Evolutionary conservation across 352 stramenopile species (phyloP).

Genomic region (Saprolegnia diclina): DNA sequence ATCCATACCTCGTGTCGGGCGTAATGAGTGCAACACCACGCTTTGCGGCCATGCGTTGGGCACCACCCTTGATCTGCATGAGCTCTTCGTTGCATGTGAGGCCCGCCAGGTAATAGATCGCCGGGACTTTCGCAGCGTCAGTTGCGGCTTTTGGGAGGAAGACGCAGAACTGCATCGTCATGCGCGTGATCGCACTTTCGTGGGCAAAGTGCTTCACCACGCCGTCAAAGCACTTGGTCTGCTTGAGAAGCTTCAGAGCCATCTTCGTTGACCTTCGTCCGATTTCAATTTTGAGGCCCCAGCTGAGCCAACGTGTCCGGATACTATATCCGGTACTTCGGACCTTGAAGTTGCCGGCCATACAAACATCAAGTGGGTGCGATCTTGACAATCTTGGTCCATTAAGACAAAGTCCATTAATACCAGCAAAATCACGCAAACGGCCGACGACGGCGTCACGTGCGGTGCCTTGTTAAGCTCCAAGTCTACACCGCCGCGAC

Average conservation of each 20-base stretch:
- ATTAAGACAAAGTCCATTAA: too few species aligned
- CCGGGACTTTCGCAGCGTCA: constrained; percentile 64
- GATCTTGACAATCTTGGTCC: too few species aligned
- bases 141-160: constrained; percentile 71
- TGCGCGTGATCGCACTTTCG: constrained; percentile 69
- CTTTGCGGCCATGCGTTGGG: constrained; percentile 83
- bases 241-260: constrained; percentile 55
- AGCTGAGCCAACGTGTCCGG: too few species aligned
- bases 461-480: too few species aligned
- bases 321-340: too few species aligned
- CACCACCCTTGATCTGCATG: constrained; percentile 93
- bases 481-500: too few species aligned
- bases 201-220: constrained; percentile 82
- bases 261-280: background rate
- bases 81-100: constrained; percentile 97
- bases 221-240: constrained; percentile 69
- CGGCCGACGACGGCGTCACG: too few species aligned
- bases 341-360: too few species aligned
- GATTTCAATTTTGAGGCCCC: background rate
- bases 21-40: constrained; percentile 93
- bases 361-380: too few species aligned
- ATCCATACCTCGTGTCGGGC: constrained; percentile 84
- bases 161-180: constrained; percentile 88
- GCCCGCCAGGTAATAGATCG: constrained; percentile 94
- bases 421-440: too few species aligned